phyloP scores from a whole-genome alignment of 495 filamentous ascomycete genomes.

The Daldinia concentrica region DNA sequence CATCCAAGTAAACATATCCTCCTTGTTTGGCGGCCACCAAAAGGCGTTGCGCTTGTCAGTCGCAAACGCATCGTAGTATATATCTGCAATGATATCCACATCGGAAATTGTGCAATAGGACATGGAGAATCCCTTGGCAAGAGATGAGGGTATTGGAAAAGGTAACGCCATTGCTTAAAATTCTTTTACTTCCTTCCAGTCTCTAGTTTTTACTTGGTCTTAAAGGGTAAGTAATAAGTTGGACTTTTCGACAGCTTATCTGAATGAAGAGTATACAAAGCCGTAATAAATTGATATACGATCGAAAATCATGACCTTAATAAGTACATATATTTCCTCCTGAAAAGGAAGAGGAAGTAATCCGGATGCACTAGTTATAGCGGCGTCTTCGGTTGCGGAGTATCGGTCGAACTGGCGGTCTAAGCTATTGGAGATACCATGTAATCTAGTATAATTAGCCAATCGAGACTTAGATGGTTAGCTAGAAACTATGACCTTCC shows the following conservation, averaged over 20 bases:
- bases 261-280: background rate
- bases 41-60: slow-evolving; percentile 35
- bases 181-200: background rate
- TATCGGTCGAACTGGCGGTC: background rate
- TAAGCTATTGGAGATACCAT: background rate
- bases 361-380: slow-evolving; percentile 15
- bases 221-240: background rate
- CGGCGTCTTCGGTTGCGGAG: background rate
- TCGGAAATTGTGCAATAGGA: slow-evolving; percentile 35
- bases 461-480: background rate
- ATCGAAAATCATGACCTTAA: background rate
- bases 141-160: slow-evolving; percentile 19
- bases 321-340: background rate
- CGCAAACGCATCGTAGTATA: slow-evolving; percentile 39
- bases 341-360: slow-evolving; percentile 19
- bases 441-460: background rate
- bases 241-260: background rate
- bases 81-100: slow-evolving; percentile 20
- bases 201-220: background rate
- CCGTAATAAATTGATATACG: background rate
- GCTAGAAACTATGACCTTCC: background rate
- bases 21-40: slow-evolving; percentile 42
- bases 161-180: slow-evolving; percentile 25
- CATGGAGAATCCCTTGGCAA: slow-evolving; percentile 29
- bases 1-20: slow-evolving; percentile 39